These are phyloP conservation scores for Eudorina sp. DNA, from an alignment of 139 green algal species.

Conservation along the genomic window DNA sequence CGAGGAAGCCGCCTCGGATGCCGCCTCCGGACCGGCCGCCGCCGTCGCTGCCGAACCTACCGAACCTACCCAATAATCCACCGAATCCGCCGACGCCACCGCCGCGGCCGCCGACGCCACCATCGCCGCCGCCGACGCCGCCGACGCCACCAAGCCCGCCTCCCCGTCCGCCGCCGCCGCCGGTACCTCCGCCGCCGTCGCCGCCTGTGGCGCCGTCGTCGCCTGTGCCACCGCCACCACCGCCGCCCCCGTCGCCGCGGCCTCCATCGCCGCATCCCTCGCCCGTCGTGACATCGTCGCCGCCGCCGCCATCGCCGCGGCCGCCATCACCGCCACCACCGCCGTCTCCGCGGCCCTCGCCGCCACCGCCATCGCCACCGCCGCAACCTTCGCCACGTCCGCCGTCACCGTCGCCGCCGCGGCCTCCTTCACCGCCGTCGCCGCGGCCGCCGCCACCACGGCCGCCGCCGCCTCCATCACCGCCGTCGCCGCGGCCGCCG, in stretches of 20 bases:
- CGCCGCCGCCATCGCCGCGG: neutral
- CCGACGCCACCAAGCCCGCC: neutral
- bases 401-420: neutral
- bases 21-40: neutral
- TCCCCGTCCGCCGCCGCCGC: neutral
- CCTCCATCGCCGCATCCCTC: neutral
- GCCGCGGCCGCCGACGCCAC: neutral
- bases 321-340: neutral
- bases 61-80: neutral
- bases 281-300: neutral
- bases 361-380: neutral
- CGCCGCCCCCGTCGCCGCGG: neutral
- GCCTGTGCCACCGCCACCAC: neutral
- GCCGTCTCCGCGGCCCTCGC: neutral
- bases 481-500: neutral
- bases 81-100: neutral
- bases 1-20: neutral
- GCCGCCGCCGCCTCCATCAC: neutral
- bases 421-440: neutral
- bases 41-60: neutral
- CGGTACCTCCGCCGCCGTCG: neutral
- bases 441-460: neutral
- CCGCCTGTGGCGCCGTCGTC: neutral
- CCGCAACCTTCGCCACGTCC: neutral
- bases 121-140: neutral